These are phyloP conservation scores for Cystofilobasidium capitatum DNA, from an alignment of 768 basidiomycete genomes.

Conservation along the genomic window DNA sequence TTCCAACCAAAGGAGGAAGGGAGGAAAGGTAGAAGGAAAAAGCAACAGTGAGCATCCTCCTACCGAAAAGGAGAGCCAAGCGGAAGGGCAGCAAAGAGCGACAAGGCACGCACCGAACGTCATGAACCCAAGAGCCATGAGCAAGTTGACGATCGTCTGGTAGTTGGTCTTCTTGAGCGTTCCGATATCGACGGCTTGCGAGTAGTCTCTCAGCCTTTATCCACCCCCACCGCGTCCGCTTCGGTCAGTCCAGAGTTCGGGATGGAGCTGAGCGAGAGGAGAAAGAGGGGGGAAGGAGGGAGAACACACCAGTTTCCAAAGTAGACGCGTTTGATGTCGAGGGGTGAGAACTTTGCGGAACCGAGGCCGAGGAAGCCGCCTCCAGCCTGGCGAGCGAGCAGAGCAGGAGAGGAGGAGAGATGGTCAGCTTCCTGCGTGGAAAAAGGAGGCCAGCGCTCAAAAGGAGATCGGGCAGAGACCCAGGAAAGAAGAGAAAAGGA, in stretches of 20 bases:
- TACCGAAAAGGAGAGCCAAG: background rate
- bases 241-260: too few relatives aligned
- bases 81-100: conserved; percentile 25
- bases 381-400: background rate
- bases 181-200: conserved; percentile 61
- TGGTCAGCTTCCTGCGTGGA: too few relatives aligned
- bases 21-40: conserved; percentile 50
- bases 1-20: background rate
- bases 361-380: conserved; percentile 23
- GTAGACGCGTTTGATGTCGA: conserved; percentile 60
- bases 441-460: too few relatives aligned
- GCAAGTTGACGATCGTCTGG: conserved; percentile 75
- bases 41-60: background rate
- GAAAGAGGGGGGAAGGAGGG: background rate
- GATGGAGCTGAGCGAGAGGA: background rate
- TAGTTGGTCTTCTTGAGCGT: conserved; percentile 55
- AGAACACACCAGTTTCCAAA: conserved; percentile 35
- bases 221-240: too few relatives aligned
- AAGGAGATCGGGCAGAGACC: background rate
- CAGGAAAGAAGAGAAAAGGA: background rate
- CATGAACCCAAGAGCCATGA: conserved; percentile 85
- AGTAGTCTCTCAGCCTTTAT: conserved; percentile 38
- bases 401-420: background rate
- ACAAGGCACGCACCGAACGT: conserved; percentile 35
- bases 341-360: conserved; percentile 56